phyloP scores from a whole-genome alignment of 106 monocot species.

The Dactylorhiza incarnata region DNA sequence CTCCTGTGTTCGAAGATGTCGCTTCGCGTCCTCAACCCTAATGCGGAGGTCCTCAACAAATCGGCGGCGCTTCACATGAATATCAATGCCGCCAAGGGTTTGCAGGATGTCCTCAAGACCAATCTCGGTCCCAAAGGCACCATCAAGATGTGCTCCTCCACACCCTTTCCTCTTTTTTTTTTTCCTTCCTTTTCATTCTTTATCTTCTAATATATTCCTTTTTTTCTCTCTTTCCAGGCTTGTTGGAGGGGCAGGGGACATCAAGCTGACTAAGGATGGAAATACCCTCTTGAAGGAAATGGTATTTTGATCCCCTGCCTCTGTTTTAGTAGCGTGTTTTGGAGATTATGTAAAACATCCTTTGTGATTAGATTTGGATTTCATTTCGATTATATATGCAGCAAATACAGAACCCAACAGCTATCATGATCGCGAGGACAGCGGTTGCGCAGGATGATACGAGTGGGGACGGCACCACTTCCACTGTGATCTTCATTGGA shows the following conservation, averaged over 20 bases:
- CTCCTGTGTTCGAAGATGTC: too few relatives aligned
- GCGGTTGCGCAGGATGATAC: conserved; percentile 89
- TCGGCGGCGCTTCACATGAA: too few relatives aligned
- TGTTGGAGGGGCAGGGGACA: too few relatives aligned
- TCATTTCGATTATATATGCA: too few relatives aligned
- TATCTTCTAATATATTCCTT: neutral
- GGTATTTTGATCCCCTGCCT: too few relatives aligned
- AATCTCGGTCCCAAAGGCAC: conserved; percentile 96
- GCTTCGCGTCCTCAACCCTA: too few relatives aligned
- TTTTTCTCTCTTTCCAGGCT: neutral
- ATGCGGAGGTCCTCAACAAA: too few relatives aligned
- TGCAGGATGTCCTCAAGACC: conserved; percentile 93
- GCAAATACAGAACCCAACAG: conserved; percentile 95
- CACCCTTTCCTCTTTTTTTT: neutral
- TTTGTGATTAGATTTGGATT: too few relatives aligned
- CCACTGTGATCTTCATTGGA: conserved; percentile 90
- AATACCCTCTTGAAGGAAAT: too few relatives aligned
- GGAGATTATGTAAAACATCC: too few relatives aligned
- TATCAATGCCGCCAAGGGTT: conserved; percentile 94
- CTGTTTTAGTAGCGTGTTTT: too few relatives aligned
- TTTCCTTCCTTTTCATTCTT: neutral
- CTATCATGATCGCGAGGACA: conserved; percentile 93
- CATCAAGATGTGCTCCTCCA: conserved; percentile 61
- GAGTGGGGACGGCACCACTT: conserved; percentile 86
- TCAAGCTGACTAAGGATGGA: too few relatives aligned